Evolutionary conservation across 2,329 filamentous ascomycete genomes (phyloP), one percentile per base, ranked within the genome.

Genomic region (Zopfia rhizophila): DNA sequence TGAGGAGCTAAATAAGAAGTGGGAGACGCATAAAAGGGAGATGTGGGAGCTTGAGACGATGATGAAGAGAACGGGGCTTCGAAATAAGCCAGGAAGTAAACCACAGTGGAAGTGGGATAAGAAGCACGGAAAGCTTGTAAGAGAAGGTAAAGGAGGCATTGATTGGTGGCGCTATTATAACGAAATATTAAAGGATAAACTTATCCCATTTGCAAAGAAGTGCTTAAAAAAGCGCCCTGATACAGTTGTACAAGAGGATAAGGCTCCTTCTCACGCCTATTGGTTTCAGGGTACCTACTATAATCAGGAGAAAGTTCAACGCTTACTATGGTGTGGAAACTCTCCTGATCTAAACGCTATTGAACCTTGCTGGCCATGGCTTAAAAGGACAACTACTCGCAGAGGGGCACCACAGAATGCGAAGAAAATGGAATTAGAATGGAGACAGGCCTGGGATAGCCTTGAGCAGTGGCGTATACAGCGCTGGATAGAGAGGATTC

Each of bases 401-500:
- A 48, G 47, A 29, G 38, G 41, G 17, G 45, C 44, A 27, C 43
- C 18, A 7, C 7, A 36, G 44, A 49, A 13, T 40, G n/a, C 14
- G 28, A 30, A 7, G 38, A 22, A 38, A 28, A 27, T 23, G 22
- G 41, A 24, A 27, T 19, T 1, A 32, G 18, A 32, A 7, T 57
- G 18, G 36, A 3, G 43, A 18, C 2, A 47, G 25, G 24, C 14
- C 16, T 56, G 31, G 48, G n/a, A 31, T 2, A 25, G 52, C 11
- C 37, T 53, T 2, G 39, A 45, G 42, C 12, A 56, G 29, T 36
- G 25, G n/a, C 22, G 44, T 21, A 53, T 56, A 5, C 35, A 53
- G 19, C 23, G 27, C n/a, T 53, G 19, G 53, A 51, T 53, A 38
- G 38, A 56, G 31, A 22, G 53, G 10, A 54, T 56, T 23, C 41